Evolutionary conservation across 176 grass and related monocot species (phyloP), one percentile per base, ranked within the genome.

Genomic region (Triticum turgidum): DNA sequence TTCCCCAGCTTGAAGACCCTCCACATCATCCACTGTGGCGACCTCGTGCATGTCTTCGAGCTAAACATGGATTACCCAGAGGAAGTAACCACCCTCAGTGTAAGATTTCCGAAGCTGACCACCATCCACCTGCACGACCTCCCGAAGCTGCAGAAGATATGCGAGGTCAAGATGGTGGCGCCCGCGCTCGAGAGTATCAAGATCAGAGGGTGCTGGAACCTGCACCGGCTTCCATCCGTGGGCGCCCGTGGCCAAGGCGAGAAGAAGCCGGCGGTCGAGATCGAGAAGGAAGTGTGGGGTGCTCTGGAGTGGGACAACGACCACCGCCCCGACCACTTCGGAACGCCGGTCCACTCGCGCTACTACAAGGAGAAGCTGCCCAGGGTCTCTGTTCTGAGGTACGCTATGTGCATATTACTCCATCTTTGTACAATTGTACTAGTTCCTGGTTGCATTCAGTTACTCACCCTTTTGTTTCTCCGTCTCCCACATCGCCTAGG

Each of bases 121-220:
- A 44, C n/a, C 58, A 67, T 89, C 44, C 68, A 85, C 87, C 18
- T 89, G 22, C 58, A 84, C 0, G 59, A 85, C 67, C 56, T 89
- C 6, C 68, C 82, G 7, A 79, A 29, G n/a, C 33, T 85, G 7
- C 42, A 0, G 7, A 32, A 74, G 17, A 89, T 84, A 65, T 58
- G 76, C 12, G 11, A 74, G 22, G 18, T 22, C 2, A 65, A 66
- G 67, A 85, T 59, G 82, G 3, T 70, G 17, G 59, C 76, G 0
- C 76, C 76, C 0, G 11, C 5, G 0, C 67, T 89, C 0, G 1
- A 89, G 66, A 74, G 20, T 15, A 65, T 89, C 14, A 65, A 0
- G 66, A 39, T 64, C 29, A 79, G 56, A 3, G 82, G 82, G 5
- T 89, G 87, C 3, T 74, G 76, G 76, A 18, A 11, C 58, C 17